Percentiles rank a stretch among this genome's conserved stretches.
Evolutionary conservation across 2,329 filamentous ascomycete species (phyloP).

Genomic region (Fusarium temperatum): DNA sequence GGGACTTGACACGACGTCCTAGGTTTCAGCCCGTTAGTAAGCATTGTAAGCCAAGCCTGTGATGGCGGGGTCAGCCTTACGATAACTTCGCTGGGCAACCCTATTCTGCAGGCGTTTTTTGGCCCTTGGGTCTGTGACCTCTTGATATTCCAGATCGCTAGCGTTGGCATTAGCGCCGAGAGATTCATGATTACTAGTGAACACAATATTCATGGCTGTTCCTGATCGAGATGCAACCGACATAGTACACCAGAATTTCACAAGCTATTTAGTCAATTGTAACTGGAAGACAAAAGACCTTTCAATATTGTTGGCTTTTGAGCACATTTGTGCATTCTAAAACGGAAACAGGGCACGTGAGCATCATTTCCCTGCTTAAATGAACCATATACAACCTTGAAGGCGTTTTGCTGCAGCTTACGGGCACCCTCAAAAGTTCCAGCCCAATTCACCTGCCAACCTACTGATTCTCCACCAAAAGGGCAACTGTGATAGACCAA

Average conservation of each 20-base stretch:
- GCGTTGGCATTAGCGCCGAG: not conserved
- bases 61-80: not conserved
- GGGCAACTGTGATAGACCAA: not conserved
- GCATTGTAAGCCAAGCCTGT: not conserved
- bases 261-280: not conserved
- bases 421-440: not conserved
- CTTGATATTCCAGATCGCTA: not conserved
- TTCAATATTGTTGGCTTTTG: not conserved
- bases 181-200: not conserved
- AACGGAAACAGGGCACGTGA: not conserved
- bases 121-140: not conserved
- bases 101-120: not conserved
- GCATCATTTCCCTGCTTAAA: not conserved
- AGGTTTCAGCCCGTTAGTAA: not conserved
- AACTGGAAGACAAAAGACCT: not conserved
- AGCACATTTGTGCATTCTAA: not conserved
- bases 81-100: not conserved
- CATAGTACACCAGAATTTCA: not conserved
- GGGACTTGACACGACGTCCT: not conserved
- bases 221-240: not conserved
- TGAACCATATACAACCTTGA: not conserved
- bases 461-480: not conserved
- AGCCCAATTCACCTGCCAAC: not conserved
- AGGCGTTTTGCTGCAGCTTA: not conserved
- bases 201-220: not conserved